Percentiles rank a stretch among this genome's conserved stretches.
Evolutionary conservation across 495 filamentous ascomycete genomes (phyloP).

Genomic region (Neurospora sp.): DNA sequence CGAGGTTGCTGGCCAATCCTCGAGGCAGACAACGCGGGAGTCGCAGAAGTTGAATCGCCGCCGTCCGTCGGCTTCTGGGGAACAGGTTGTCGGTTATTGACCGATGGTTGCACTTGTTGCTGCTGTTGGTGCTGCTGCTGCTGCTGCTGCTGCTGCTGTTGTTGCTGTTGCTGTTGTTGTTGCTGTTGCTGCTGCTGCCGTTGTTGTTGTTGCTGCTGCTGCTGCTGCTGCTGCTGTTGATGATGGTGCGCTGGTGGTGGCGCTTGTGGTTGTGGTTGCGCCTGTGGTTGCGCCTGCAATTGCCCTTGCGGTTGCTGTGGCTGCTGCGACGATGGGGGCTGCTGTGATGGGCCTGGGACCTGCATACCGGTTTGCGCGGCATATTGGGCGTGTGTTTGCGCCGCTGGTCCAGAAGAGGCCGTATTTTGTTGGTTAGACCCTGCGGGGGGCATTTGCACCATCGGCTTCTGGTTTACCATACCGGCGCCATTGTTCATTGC

Average conservation of each 20-base stretch:
- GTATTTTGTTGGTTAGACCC: background rate
- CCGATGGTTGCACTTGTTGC: background rate
- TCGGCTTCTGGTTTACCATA: constrained; percentile 3
- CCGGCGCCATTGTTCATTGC: background rate
- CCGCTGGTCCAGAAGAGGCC: background rate
- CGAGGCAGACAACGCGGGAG: background rate
- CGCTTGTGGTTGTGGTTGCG: background rate
- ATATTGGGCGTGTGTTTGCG: background rate
- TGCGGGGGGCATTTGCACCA: constrained; percentile 1
- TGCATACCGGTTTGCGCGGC: constrained; percentile 10
- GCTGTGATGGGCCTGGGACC: constrained; percentile 13
- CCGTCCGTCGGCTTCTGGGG: constrained; percentile 6
- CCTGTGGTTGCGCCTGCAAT: constrained; percentile 2
- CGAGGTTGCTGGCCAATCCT: constrained; percentile 7
- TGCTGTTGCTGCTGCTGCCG: background rate
- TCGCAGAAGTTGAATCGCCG: constrained; percentile 4
- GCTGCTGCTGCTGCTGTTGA: constrained; percentile 9
- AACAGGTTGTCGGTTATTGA: constrained; percentile 4
- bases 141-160: background rate
- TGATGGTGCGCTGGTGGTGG: background rate
- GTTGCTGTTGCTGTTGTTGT: background rate
- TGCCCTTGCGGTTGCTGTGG: constrained; percentile 10
- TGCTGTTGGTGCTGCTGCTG: constrained; percentile 3
- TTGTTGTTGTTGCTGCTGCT: background rate
- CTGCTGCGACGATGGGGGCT: constrained; percentile 7